Conservation (phyloP, 2,329 filamentous ascomycete species). For the Akanthomyces lecanii region DNA sequence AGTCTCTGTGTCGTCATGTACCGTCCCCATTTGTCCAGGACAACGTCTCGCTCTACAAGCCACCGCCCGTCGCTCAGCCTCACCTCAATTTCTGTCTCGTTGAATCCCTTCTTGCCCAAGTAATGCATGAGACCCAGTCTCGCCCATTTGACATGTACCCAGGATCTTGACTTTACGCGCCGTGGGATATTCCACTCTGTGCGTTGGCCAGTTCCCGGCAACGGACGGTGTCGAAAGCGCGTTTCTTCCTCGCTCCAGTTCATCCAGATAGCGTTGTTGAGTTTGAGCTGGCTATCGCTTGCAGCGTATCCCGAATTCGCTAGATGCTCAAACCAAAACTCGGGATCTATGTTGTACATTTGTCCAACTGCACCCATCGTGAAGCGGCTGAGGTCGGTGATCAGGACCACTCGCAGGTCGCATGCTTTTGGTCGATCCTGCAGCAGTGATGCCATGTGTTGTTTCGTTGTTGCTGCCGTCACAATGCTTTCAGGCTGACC, state of each 20-base stretch:
- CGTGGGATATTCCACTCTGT: conserved; percentile 24
- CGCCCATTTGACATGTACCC: conserved; percentile 24
- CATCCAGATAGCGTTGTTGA: conserved; percentile 28
- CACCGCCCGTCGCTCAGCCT: conserved; percentile 24
- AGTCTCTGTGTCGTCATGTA: conserved; percentile 22
- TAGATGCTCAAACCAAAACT: conserved; percentile 30
- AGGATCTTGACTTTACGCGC: conserved; percentile 18
- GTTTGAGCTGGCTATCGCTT: conserved; percentile 26
- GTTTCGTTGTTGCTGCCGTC: conserved; percentile 15
- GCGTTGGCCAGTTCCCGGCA: conserved; percentile 23
- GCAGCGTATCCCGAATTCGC: conserved; percentile 26
- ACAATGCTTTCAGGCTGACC: conserved; percentile 16
- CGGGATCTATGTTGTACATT: conserved; percentile 26
- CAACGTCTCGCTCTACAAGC: conserved; percentile 23
- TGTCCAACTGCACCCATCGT: conserved; percentile 28
- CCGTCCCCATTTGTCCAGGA: conserved; percentile 22
- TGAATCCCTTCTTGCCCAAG: conserved; percentile 24
- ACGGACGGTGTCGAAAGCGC: conserved; percentile 23
- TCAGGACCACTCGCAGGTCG: conserved; percentile 24
- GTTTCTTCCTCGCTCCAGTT: conserved; percentile 28
- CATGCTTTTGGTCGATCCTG: conserved; percentile 19
- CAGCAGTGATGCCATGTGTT: conserved; percentile 19
- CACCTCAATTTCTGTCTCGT: conserved; percentile 25
- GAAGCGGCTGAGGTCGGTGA: conserved; percentile 29
- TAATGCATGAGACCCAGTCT: conserved; percentile 24